Conservation (phyloP, 345 rosid genomes). For the Aquilaria yunnanensis region DNA sequence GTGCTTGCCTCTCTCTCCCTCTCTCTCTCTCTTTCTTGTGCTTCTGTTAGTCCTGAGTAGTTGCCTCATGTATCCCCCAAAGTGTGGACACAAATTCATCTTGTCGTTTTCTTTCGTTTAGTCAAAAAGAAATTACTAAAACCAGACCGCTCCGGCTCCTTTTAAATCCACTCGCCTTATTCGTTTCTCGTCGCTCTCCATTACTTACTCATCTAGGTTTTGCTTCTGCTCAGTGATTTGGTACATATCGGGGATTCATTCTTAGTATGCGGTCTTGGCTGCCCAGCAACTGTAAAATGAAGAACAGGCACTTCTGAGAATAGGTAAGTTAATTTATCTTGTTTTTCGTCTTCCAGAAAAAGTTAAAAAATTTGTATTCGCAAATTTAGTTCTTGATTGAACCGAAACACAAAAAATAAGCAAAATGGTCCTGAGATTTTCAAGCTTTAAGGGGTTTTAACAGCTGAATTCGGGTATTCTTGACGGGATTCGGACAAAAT, state of each 20-base stretch:
- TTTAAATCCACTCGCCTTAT: background rate
- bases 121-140: background rate
- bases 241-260: conserved; percentile 3
- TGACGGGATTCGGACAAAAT: conserved; percentile 38
- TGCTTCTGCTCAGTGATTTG: conserved; percentile 7
- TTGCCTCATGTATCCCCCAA: background rate
- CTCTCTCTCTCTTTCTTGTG: background rate
- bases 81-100: background rate
- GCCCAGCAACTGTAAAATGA: background rate
- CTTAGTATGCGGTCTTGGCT: conserved; percentile 9
- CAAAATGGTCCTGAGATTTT: too few relatives aligned
- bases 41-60: too few relatives aligned
- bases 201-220: conserved; percentile 12
- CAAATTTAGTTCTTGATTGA: too few relatives aligned
- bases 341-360: too few relatives aligned
- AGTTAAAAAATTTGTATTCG: too few relatives aligned
- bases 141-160: conserved; percentile 10
- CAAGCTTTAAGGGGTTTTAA: too few relatives aligned
- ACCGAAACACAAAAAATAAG: too few relatives aligned
- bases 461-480: conserved; percentile 15
- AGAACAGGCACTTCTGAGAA: too few relatives aligned
- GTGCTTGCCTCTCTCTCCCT: background rate
- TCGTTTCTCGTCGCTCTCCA: conserved; percentile 10
- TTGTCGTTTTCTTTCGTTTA: conserved; percentile 11
- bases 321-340: too few relatives aligned